These are phyloP conservation scores for Coprinellus micaceus DNA, from an alignment of 768 basidiomycete species.

Conservation along the genomic window DNA sequence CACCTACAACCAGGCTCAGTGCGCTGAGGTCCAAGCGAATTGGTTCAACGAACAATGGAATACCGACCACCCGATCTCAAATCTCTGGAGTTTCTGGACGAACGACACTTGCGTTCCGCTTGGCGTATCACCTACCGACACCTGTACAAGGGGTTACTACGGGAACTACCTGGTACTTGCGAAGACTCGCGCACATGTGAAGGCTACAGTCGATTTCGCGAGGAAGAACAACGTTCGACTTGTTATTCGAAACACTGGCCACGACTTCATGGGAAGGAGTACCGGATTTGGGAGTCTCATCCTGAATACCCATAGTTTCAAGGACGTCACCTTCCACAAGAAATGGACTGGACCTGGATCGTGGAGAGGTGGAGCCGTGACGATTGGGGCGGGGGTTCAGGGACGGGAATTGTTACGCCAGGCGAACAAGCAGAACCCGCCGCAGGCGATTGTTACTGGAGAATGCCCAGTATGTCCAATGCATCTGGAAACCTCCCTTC, in stretches of 20 bases:
- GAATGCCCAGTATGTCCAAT: conserved; percentile 17
- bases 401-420: conserved; percentile 11
- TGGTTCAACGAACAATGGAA: conserved; percentile 10
- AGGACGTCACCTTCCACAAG: conserved; percentile 14
- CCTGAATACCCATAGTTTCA: conserved; percentile 19
- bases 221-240: conserved; percentile 18
- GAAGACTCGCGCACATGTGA: conserved; percentile 14
- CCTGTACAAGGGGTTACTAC: conserved; percentile 11
- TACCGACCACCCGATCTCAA: conserved; percentile 6
- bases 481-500: not conserved
- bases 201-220: conserved; percentile 20
- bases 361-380: conserved; percentile 16
- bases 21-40: not conserved
- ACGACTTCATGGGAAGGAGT: conserved; percentile 14
- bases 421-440: conserved; percentile 10
- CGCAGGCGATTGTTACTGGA: conserved; percentile 11
- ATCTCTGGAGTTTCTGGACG: conserved; percentile 10
- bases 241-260: conserved; percentile 22
- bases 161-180: conserved; percentile 19
- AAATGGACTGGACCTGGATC: conserved; percentile 12
- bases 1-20: conserved; percentile 6
- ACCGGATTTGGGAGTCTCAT: not conserved
- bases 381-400: conserved; percentile 18
- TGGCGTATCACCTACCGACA: conserved; percentile 6
- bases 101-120: conserved; percentile 16